Evolutionary conservation across 345 rosid species (phyloP).

Genomic region (Acer yangbiense): DNA sequence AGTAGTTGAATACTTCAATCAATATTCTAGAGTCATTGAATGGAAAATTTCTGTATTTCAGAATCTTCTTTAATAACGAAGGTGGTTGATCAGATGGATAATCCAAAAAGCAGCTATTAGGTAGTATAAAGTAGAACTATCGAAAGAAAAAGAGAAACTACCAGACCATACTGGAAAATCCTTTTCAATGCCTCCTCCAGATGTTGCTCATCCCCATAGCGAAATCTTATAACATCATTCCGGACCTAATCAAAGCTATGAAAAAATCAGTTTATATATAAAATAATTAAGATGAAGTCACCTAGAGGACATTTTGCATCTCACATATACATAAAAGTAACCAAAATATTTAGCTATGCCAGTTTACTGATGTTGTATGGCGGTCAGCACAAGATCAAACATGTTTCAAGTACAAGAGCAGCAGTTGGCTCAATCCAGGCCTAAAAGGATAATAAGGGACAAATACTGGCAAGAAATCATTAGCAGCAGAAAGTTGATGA

Average conservation of each 20-base stretch:
- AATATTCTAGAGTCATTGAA: background rate
- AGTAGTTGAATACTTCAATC: conserved; percentile 2
- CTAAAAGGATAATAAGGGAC: background rate
- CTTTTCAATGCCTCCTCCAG: conserved; percentile 91
- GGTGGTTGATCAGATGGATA: background rate
- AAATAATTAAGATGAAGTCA: background rate
- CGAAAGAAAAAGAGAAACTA: conserved; percentile 25
- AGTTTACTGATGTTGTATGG: background rate
- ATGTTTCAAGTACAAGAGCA: background rate
- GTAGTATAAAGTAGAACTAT: background rate
- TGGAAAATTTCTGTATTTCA: background rate
- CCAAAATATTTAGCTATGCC: background rate
- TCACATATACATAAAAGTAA: background rate
- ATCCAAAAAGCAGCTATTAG: background rate
- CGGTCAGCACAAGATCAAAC: background rate
- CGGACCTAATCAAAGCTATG: conserved; percentile 57
- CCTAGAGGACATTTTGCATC: background rate
- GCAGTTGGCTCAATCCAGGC: background rate
- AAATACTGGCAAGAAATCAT: background rate
- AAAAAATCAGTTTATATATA: conserved; percentile 14
- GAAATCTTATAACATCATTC: conserved; percentile 83
- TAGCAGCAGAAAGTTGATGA: background rate
- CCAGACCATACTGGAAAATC: conserved; percentile 90
- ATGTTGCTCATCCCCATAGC: conserved; percentile 97
- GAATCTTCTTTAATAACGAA: background rate